phyloP scores from a whole-genome alignment of 208 protist genomes.

The Novymonas esmeraldas region DNA sequence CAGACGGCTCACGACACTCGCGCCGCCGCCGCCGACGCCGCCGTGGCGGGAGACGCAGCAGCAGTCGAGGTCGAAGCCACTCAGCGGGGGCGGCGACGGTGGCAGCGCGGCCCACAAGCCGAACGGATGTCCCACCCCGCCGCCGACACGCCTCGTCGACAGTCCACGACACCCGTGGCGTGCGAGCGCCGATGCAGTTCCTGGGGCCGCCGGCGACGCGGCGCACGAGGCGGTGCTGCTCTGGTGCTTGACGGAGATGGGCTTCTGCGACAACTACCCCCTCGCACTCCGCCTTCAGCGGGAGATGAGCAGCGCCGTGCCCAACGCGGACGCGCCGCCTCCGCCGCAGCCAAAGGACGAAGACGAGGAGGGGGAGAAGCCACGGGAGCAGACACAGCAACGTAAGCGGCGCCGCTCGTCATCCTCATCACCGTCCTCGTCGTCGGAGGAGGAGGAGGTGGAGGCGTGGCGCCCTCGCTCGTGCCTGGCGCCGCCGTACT shows the following conservation, averaged over 20 bases:
- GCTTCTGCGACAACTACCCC: constrained; percentile 23
- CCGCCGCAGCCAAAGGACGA: not conserved
- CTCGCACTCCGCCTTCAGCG: constrained; percentile 11
- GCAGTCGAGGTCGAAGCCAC: too few relatives aligned
- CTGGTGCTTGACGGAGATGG: constrained; percentile 24
- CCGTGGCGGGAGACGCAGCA: too few relatives aligned
- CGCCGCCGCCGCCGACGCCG: not conserved
- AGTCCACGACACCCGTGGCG: not conserved
- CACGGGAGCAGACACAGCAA: too few relatives aligned
- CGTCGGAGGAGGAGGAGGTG: not conserved
- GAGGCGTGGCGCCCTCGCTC: not conserved
- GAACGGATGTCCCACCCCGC: too few relatives aligned
- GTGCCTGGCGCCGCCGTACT: constrained; percentile 1
- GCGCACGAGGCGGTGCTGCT: constrained; percentile 19
- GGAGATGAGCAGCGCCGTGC: not conserved
- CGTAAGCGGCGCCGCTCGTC: constrained; percentile 2
- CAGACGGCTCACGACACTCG: not conserved
- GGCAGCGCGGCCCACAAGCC: too few relatives aligned
- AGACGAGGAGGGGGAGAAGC: too few relatives aligned
- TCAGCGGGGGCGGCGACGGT: too few relatives aligned
- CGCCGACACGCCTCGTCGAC: too few relatives aligned
- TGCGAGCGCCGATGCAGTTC: not conserved
- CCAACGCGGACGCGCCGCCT: not conserved
- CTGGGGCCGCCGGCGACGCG: not conserved
- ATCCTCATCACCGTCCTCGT: not conserved